Evolutionary conservation across 2,329 filamentous ascomycete species (phyloP), one percentile per base, ranked within the genome.

Genomic region (Fusarium sp.): DNA sequence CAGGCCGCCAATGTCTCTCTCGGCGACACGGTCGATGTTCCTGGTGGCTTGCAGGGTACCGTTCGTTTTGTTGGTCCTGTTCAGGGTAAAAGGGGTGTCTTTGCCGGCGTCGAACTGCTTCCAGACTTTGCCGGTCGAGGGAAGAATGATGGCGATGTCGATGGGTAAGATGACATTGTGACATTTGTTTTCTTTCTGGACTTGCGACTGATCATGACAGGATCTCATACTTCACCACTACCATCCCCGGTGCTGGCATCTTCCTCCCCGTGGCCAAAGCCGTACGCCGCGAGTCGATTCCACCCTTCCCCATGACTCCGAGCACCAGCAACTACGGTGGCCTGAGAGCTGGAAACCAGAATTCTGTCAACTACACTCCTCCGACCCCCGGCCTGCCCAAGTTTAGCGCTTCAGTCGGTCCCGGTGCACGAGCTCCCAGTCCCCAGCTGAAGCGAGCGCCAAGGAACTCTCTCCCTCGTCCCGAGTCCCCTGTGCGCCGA

Each of bases 81-180:
- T 45, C 90, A 92, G 77, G 95, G 95, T 72, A 98, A 98, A 86
- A 95, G 93, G 76, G 97, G 97, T 60, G 90, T 90, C 22, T 99
- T 99, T 86, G 95, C 94, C 35, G 97, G 97, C 54, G 94, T 99
- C 38, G 97, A 99, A 83, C 87, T 99, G 72, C 91, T 92, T 78
- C 86, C 90, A 63, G 94, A 97, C 76, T 97, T 93, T 85, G 94
- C 95, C 37, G 83, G 88, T 61, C 90, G 93, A 80, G 97, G 97
- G 37, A 99, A 99, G 87, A 99, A 99, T 81, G 97, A 90, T 79
- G 97, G 97, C 73, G 95, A 98, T 82, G 97, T 98, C 64, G 96
- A 98, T 77, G 97, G 96, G 94, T 96, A 88, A 84, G 90, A 52
- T 54, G 11, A 22, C 20, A 45, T 43, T 4, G 17, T 32, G 43